Percentiles rank a stretch among this genome's conserved stretches.
Evolutionary conservation across 768 basidiomycete genomes (phyloP).

Genomic region (Fibroporia radiculosa): DNA sequence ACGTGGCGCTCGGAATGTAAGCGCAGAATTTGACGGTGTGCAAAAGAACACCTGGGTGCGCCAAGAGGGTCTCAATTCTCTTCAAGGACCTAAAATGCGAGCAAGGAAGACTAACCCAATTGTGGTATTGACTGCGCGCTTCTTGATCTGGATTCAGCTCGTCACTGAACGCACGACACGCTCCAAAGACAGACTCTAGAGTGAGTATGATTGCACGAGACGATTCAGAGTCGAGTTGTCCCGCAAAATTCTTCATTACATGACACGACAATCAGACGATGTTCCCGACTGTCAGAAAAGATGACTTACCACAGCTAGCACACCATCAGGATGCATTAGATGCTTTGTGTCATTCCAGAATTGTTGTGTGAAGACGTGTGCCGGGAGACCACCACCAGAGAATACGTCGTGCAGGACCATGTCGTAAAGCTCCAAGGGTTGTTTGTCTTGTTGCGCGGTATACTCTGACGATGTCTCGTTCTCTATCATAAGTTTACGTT

Average conservation of each 20-base stretch:
- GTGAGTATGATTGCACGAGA: slow-evolving; percentile 65
- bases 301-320: slow-evolving; percentile 69
- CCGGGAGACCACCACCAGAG: slow-evolving; percentile 87
- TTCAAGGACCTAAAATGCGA: not conserved
- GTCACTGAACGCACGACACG: slow-evolving; percentile 85
- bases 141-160: slow-evolving; percentile 39
- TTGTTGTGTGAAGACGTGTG: slow-evolving; percentile 75
- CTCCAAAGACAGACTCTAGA: slow-evolving; percentile 57
- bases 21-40: slow-evolving; percentile 41
- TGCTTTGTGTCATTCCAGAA: slow-evolving; percentile 72
- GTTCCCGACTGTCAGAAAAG: not conserved
- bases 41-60: slow-evolving; percentile 75
- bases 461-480: slow-evolving; percentile 8
- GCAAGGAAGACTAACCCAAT: slow-evolving; percentile 48
- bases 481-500: slow-evolving; percentile 20
- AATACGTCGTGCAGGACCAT: slow-evolving; percentile 88
- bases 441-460: not conserved
- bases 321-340: slow-evolving; percentile 59
- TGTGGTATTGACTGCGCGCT: slow-evolving; percentile 48
- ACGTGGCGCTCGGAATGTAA: slow-evolving; percentile 50
- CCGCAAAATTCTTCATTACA: slow-evolving; percentile 68
- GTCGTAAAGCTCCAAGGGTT: slow-evolving; percentile 38
- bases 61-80: too few species aligned
- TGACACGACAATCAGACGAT: slow-evolving; percentile 1
- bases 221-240: slow-evolving; percentile 53